Conservation (phyloP, 768 basidiomycete species). For the Phylloporus rhodoxanthus region DNA sequence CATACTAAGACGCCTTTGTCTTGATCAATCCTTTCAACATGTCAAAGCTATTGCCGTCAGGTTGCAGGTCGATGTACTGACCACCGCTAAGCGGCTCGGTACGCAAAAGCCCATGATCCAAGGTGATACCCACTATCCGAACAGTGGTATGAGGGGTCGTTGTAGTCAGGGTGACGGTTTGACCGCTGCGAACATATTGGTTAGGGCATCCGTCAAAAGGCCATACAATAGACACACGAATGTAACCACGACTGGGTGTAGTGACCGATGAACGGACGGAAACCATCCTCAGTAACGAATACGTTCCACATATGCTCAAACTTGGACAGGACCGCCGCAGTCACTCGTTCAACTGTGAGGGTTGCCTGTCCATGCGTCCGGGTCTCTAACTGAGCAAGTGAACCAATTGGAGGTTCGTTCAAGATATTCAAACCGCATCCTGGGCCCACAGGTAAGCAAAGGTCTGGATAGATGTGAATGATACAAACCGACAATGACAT, state of each 20-base stretch:
- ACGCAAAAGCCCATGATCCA: slow-evolving; percentile 80
- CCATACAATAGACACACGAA: slow-evolving; percentile 52
- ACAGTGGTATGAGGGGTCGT: slow-evolving; percentile 62
- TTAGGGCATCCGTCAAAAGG: slow-evolving; percentile 3
- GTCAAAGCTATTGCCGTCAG: slow-evolving; percentile 96
- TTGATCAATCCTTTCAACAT: slow-evolving; percentile 81
- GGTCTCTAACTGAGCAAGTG: slow-evolving; percentile 64
- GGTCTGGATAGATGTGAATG: neutral
- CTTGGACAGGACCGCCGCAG: slow-evolving; percentile 65
- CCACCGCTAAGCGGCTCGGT: slow-evolving; percentile 49
- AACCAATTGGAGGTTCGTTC: slow-evolving; percentile 76
- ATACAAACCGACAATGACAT: slow-evolving; percentile 73
- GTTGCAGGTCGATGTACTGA: slow-evolving; percentile 82
- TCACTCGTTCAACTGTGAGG: slow-evolving; percentile 67
- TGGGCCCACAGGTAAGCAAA: slow-evolving; percentile 27
- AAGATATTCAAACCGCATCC: slow-evolving; percentile 88
- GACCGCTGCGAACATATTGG: slow-evolving; percentile 50
- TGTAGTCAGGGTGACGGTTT: slow-evolving; percentile 77
- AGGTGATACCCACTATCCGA: slow-evolving; percentile 79
- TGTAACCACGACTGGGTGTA: slow-evolving; percentile 88
- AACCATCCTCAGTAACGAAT: slow-evolving; percentile 60
- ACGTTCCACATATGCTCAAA: slow-evolving; percentile 77
- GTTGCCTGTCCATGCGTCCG: slow-evolving; percentile 8
- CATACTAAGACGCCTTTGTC: slow-evolving; percentile 13
- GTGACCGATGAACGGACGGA: slow-evolving; percentile 71